Evolutionary conservation across 2,329 filamentous ascomycete species (phyloP).

Genomic region (Colletotrichum eleusines): DNA sequence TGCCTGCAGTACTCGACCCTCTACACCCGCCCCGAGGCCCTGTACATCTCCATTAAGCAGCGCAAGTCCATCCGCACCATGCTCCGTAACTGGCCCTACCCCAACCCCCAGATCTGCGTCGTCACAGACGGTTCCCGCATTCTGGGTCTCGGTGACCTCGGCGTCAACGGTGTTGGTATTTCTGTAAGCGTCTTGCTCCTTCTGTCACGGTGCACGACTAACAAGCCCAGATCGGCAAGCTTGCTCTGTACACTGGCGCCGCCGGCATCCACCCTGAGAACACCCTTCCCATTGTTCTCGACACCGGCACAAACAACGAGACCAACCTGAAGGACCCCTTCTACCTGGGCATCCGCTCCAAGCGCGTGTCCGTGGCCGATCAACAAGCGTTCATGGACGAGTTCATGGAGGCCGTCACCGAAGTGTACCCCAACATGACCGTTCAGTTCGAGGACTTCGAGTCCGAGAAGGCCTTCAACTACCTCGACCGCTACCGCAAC

Average conservation of each 20-base stretch:
- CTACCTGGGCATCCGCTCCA: slow-evolving; percentile 89
- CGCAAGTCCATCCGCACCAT: slow-evolving; percentile 90
- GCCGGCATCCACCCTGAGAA: slow-evolving; percentile 92
- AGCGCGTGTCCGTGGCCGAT: slow-evolving; percentile 81
- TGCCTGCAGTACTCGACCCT: slow-evolving; percentile 96
- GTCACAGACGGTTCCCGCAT: slow-evolving; percentile 96
- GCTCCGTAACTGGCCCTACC: slow-evolving; percentile 92
- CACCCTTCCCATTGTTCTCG: slow-evolving; percentile 79
- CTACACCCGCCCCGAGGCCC: slow-evolving; percentile 92
- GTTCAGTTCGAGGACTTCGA: slow-evolving; percentile 99
- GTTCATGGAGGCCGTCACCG: slow-evolving; percentile 91
- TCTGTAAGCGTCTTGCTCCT: slow-evolving; percentile 69
- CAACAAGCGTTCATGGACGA: slow-evolving; percentile 96
- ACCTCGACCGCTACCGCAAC: slow-evolving; percentile 89
- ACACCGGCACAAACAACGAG: slow-evolving; percentile 76
- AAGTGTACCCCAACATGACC: slow-evolving; percentile 74
- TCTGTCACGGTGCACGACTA: slow-evolving; percentile 28
- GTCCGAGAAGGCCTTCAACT: slow-evolving; percentile 90
- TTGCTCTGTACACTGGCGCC: slow-evolving; percentile 93
- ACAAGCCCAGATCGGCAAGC: slow-evolving; percentile 80
- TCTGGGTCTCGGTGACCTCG: slow-evolving; percentile 92
- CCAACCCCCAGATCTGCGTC: slow-evolving; percentile 93
- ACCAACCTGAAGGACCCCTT: slow-evolving; percentile 76
- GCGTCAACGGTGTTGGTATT: slow-evolving; percentile 97
- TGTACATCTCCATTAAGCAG: slow-evolving; percentile 97